Base-by-base conservation (phyloP, 441 rosid species). In the Hura crepitans region DNA sequence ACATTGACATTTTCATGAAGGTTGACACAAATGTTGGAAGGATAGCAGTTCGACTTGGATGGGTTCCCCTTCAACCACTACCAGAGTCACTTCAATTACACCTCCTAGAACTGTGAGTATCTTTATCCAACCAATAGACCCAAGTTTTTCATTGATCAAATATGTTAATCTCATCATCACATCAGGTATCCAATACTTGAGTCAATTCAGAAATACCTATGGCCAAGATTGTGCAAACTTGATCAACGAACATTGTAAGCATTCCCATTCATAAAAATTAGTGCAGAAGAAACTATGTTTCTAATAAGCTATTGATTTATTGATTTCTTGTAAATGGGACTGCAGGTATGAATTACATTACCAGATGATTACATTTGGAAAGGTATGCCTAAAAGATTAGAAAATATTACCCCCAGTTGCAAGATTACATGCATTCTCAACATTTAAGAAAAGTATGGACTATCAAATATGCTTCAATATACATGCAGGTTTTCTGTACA, bases 11-110 rank as follows among this genome's bases (percentile, higher is more conserved):
- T 82, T 60, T 65, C 54, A 23, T 68, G 71, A 86, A 96, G 99
- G 99, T 96, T 70, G 99, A 93, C 80, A 96, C 98, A 2, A 93
- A 96, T 78, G 99, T 96, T 45, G 99, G 98, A 76, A 87, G 97
- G 43, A 96, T 96, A 77, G 99, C 98, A 14, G 98, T 96, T 74
- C 83, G 99, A 79, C 77, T 96, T 65, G 99, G 99, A 80, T 96
- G 99, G 99, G 99, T 93, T 55, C 99, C 99, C 65, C 88, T 96
- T 62, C 92, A 89, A 79, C 97, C 99, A 42, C 80, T 96, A 76
- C 99, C 99, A 23, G 98, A 93, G 69, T 85, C 96, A 75, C 96
- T 96, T 68, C 99, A 96, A 76, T 69, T 96, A 72, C 99, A 96
- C 79, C 93, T 93, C 37, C 82, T 96, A 51, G 99, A 96, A 83